Evolutionary conservation across 2,329 filamentous ascomycete genomes (phyloP), one percentile per base, ranked within the genome.

Genomic region (Monosporascus sp.): DNA sequence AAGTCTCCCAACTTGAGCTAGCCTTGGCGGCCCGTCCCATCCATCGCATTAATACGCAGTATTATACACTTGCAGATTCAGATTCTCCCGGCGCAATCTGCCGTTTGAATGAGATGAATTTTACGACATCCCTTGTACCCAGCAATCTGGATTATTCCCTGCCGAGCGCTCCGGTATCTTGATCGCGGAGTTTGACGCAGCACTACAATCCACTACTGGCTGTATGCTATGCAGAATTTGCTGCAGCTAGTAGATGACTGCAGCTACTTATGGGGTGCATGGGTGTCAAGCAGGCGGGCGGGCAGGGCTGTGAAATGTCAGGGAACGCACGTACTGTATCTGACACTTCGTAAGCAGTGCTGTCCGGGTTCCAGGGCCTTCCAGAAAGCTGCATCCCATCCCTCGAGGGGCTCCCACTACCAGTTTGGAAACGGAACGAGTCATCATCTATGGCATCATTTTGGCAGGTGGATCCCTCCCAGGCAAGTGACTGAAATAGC

Each of bases 151-250:
- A 55, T 56, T 59, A 53, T 53, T 45, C 52, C 48, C 61, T 66
- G 62, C 65, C 64, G 64, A 66, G 56, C 45, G 56, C 55, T 64
- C 64, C 61, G 60, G 20, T 65, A 65, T 61, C 59, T 64, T 59
- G 64, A 65, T 65, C 61, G 61, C 59, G 54, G 55, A 60, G 55
- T 58, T 63, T 59, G 59, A 59, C 54, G 59, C 55, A 59, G 54
- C 38, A 11, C 17, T 20, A 19, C 38, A 11, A n/a, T 41, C 38
- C 14, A 27, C 22, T 46, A 46, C 22, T 26, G 16, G 26, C 8
- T 24, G 14, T 46, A 46, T 46, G 43, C 22, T 27, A 27, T 46
- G 43, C 43, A 46, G 43, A 27, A 46, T 26, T 20, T 20, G 41
- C 41, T 44, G 41, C 41, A 44, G 41, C 41, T 44, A 44, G 5